phyloP scores from a whole-genome alignment of 2,329 filamentous ascomycete genomes.

The Nemania abortiva region DNA sequence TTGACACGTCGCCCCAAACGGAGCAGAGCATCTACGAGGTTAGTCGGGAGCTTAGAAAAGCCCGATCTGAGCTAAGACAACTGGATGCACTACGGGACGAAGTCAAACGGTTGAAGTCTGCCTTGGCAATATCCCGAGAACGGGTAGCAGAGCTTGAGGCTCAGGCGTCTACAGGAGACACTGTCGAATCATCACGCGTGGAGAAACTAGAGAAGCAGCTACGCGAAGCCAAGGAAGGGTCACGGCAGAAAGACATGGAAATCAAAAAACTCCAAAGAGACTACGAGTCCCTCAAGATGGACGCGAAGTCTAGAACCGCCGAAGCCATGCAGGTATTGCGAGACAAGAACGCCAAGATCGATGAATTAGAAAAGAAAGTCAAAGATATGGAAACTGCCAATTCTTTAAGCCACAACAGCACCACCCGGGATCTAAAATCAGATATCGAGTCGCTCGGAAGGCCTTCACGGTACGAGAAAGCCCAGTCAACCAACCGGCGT shows the following conservation, averaged over 20 bases:
- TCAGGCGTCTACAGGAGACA: slow-evolving; percentile 51
- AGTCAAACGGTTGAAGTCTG: slow-evolving; percentile 63
- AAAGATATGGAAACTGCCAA: slow-evolving; percentile 57
- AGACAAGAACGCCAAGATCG: slow-evolving; percentile 68
- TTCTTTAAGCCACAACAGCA: slow-evolving; percentile 39
- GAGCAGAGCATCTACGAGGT: slow-evolving; percentile 66
- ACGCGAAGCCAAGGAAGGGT: slow-evolving; percentile 59
- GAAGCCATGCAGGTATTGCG: slow-evolving; percentile 68
- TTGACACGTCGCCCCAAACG: slow-evolving; percentile 61
- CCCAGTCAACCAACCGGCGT: slow-evolving; percentile 31
- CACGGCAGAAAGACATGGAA: slow-evolving; percentile 62
- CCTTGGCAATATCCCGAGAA: slow-evolving; percentile 63
- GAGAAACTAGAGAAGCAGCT: slow-evolving; percentile 58
- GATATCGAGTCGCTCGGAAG: slow-evolving; percentile 46
- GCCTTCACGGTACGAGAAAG: slow-evolving; percentile 42
- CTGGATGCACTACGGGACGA: slow-evolving; percentile 65
- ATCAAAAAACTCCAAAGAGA: slow-evolving; percentile 63
- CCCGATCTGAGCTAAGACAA: slow-evolving; percentile 66
- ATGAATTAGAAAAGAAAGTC: slow-evolving; percentile 66
- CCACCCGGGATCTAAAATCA: slow-evolving; percentile 45
- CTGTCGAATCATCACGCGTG: slow-evolving; percentile 50
- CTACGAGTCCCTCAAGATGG: slow-evolving; percentile 66
- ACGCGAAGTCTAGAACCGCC: slow-evolving; percentile 65
- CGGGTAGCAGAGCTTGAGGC: slow-evolving; percentile 55
- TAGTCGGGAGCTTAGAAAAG: slow-evolving; percentile 66